Evolutionary conservation across 768 basidiomycete genomes (phyloP).

Genomic region (Megacollybia marginata): DNA sequence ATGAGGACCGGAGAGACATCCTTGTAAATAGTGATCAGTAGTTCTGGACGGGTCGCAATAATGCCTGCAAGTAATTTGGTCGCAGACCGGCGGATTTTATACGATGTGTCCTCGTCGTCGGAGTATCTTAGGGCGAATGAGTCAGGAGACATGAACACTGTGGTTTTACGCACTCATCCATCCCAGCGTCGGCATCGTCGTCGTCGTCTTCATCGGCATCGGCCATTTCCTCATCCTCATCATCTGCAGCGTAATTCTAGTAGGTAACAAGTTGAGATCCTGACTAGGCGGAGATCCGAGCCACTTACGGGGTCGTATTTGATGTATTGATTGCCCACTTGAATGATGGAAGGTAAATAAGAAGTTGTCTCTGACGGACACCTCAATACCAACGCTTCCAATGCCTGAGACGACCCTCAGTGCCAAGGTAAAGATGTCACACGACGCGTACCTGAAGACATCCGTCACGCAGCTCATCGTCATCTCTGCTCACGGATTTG

Average conservation of each 20-base stretch:
- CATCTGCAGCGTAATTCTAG: slow-evolving; percentile 45
- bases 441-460: slow-evolving; percentile 53
- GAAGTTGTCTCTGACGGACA: slow-evolving; percentile 79
- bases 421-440: slow-evolving; percentile 6
- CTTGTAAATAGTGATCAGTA: slow-evolving; percentile 72
- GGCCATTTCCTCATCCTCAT: slow-evolving; percentile 47
- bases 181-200: slow-evolving; percentile 74
- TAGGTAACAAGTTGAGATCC: not conserved
- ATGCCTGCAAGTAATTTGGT: slow-evolving; percentile 84
- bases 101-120: slow-evolving; percentile 97
- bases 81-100: slow-evolving; percentile 92
- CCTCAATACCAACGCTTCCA: slow-evolving; percentile 78
- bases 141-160: not conserved
- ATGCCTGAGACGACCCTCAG: slow-evolving; percentile 40
- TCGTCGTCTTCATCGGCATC: slow-evolving; percentile 71
- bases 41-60: slow-evolving; percentile 86
- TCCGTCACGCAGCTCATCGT: slow-evolving; percentile 79
- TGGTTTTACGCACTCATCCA: slow-evolving; percentile 55
- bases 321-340: slow-evolving; percentile 69
- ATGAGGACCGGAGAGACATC: slow-evolving; percentile 85
- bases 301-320: slow-evolving; percentile 85
- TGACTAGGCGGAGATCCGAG: not conserved
- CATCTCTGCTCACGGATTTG: slow-evolving; percentile 62
- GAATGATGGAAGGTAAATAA: slow-evolving; percentile 61
- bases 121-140: slow-evolving; percentile 58